Evolutionary conservation across 2,329 filamentous ascomycete genomes (phyloP).

Genomic region (Alternaria sp.): DNA sequence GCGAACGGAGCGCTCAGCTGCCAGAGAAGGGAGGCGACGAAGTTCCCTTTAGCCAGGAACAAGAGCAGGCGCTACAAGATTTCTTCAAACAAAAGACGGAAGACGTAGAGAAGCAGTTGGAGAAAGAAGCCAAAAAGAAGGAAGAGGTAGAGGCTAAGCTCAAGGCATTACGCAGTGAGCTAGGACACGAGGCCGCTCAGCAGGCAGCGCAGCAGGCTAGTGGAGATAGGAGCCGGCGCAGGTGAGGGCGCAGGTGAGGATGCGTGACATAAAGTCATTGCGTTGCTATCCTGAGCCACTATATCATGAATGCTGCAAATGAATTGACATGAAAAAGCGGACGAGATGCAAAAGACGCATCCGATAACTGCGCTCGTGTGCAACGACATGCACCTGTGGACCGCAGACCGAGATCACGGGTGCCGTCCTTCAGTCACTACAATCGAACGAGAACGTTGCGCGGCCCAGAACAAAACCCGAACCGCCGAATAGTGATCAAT

Average conservation of each 20-base stretch:
- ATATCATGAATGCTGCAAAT: conserved; percentile 2
- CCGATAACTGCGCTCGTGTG: background rate
- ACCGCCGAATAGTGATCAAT: too few relatives aligned
- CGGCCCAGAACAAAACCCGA: conserved; percentile 1
- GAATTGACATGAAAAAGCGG: background rate
- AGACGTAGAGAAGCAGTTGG: conserved; percentile 45
- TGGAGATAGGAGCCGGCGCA: conserved; percentile 48
- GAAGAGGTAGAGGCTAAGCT: conserved; percentile 46
- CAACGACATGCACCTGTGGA: background rate
- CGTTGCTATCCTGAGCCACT: background rate
- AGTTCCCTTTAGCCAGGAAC: conserved; percentile 48
- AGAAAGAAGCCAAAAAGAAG: conserved; percentile 43
- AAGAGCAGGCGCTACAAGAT: conserved; percentile 46
- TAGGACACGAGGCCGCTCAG: conserved; percentile 50
- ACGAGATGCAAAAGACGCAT: background rate
- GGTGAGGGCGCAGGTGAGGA: conserved; percentile 48
- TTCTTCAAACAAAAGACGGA: conserved; percentile 43
- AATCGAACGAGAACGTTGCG: background rate
- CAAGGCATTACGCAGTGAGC: conserved; percentile 41
- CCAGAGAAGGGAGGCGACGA: conserved; percentile 48
- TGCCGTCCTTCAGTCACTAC: background rate
- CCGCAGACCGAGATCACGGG: background rate
- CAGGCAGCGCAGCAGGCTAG: conserved; percentile 51
- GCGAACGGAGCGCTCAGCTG: conserved; percentile 49
- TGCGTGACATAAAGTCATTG: background rate